Base-by-base conservation (phyloP, 2,329 filamentous ascomycete genomes). In the Trichoderma gracile region DNA sequence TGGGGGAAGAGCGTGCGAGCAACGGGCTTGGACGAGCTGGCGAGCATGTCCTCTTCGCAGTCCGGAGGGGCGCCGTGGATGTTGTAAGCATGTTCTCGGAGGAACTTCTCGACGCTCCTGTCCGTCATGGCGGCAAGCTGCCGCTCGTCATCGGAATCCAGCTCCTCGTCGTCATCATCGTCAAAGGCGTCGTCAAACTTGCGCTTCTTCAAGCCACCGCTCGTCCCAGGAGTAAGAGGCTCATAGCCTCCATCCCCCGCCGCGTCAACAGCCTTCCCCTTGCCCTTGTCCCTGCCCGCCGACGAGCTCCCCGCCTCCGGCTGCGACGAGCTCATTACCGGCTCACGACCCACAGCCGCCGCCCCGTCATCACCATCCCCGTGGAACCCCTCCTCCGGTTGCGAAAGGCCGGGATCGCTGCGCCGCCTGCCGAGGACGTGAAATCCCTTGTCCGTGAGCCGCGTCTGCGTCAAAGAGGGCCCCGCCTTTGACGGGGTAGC, bases 61-160 rank as follows among this genome's bases (percentile, higher is more conserved):
- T 69, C 68, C 27, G 75, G 69, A n/a, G 50, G 49, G 2, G 33
- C 33, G 12, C 47, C 63, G 23, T 68, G 68, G 43, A 67, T 68
- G 2, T 66, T 65, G 58, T 71, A 68, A n/a, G 52, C 53, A 27
- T 64, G 57, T 67, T 47, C 43, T 49, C 47, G 46, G 21, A 53
- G 25, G 46, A 64, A 61, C 61, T 70, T 74, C 46, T 73, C 71
- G 14, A 71, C 73, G 64, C 74, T 78, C 45, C 70, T 68, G 55
- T 80, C 78, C 4, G 75, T 70, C 21, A 77, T 70, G n/a, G 67
- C 69, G 21, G 69, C 73, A 65, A 81, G 71, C 64, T 78, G 69
- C 27, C 72, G 69, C 66, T 78, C 79, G 47, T 77, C 76, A n/a
- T 80, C 78, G 8, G 78, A 76, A 17, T 71, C 74, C 4, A 78